A percentile compares a stretch with the other conserved stretches of the same genome.
Evolutionary conservation across 2,329 filamentous ascomycete genomes (phyloP).

Genomic region (Dactylonectria macrodidyma): DNA sequence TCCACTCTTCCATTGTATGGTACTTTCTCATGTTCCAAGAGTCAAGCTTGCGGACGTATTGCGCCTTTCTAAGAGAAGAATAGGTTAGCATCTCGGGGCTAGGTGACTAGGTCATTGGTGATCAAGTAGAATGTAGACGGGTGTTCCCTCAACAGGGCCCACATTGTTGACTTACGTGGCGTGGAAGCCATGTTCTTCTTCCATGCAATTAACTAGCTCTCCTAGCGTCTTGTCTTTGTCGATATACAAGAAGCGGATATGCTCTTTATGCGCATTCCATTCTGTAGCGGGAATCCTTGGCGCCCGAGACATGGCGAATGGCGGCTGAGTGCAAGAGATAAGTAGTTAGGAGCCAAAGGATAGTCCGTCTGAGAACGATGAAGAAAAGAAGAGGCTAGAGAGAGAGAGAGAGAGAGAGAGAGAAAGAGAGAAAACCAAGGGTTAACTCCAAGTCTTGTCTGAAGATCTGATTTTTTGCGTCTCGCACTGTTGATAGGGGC

Average conservation of each 20-base stretch:
- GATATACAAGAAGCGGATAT: constrained; percentile 18
- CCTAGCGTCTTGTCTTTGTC: constrained; percentile 22
- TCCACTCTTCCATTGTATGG: constrained; percentile 14
- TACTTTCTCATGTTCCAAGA: constrained; percentile 29
- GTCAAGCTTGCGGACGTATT: constrained; percentile 26
- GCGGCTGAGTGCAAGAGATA: background rate
- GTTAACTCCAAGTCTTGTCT: background rate
- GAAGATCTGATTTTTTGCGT: background rate
- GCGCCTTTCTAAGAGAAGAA: background rate
- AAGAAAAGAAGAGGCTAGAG: background rate
- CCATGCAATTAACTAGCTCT: constrained; percentile 21
- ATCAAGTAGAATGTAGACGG: background rate
- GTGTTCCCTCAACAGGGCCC: background rate
- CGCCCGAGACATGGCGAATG: constrained; percentile 21
- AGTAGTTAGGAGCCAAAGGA: background rate
- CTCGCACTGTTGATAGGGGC: background rate
- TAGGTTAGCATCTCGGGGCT: background rate
- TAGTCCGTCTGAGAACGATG: background rate
- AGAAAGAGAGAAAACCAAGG: too few relatives aligned
- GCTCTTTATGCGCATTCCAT: constrained; percentile 13
- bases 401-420: background rate
- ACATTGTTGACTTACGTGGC: constrained; percentile 7
- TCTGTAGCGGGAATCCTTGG: rapidly evolving
- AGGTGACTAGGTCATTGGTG: background rate
- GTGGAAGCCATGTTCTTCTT: background rate